Evolutionary conservation across 805 yeast species (phyloP), one percentile per base, ranked within the genome.

Genomic region (Schizosaccharomyces octosporus): DNA sequence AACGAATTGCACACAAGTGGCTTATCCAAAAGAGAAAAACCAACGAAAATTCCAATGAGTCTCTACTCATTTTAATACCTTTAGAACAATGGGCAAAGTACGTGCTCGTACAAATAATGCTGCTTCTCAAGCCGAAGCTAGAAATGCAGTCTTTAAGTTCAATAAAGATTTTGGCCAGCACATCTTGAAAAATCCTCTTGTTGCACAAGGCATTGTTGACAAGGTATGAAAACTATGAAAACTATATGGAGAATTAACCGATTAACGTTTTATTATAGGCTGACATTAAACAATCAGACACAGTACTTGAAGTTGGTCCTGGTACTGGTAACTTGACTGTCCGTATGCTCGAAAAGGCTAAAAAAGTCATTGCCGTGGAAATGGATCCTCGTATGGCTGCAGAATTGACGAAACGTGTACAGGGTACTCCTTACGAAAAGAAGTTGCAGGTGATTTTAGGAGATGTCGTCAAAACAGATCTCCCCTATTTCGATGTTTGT

Each of bases 351-450:
- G 97, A 90, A 67, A 84, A 88, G 71, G 97, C 97, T 0, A 78
- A 86, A 62, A 88, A 87, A 67, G 97, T 90, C n/a, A 79, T 87
- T 59, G 98, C 97, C 0, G 93, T 86, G 61, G 98, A 93, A 74
- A 89, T 89, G 87, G 98, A 93, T 74, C 98, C 98, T n/a, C 78
- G 97, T 74, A 93, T 93, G 98, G 98, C 97, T 2, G 97, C 97
- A 0, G 98, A 93, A 72, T 77, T 93, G 67, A 87, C 97, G 11
- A 93, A 93, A 72, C 83, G 98, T 76, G 97, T 93, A 17, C 96
- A 87, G 68, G 97, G 97, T 13, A 90, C 94, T n/a, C 89, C 96
- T 0, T 84, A 79, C 62, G 93, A 88, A 71, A 87, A 87, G 73
- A 89, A 88, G 70, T 76, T 93, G 62, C 97, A 93, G 65, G 87